Evolutionary conservation across 208 protist genomes (phyloP).

Genomic region (Tritrichomonas foetus): DNA sequence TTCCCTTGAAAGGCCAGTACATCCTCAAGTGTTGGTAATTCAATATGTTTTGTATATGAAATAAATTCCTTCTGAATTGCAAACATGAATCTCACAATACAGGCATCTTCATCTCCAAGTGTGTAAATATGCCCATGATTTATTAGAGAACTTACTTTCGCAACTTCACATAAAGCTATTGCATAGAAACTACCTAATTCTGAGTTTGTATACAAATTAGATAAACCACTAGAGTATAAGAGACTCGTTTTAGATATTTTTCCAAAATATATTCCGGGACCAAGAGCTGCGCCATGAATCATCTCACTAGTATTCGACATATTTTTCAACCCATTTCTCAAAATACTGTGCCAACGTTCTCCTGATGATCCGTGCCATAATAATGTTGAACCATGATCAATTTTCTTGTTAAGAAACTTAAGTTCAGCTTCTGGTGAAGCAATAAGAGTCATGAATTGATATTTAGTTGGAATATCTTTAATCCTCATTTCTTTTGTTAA

Average conservation of each 20-base stretch:
- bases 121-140: neutral
- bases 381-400: neutral
- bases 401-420: neutral
- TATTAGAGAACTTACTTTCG: neutral
- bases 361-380: neutral
- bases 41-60: no score
- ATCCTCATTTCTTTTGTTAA: neutral
- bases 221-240: neutral
- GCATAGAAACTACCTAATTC: neutral
- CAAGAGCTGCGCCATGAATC: neutral
- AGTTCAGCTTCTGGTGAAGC: neutral
- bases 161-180: neutral
- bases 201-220: neutral
- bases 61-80: no score
- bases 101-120: neutral
- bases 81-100: neutral
- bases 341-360: slow-evolving; percentile 15
- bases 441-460: neutral
- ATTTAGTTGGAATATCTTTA: neutral
- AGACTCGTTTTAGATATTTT: neutral
- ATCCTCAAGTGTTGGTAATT: no score
- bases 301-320: neutral
- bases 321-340: slow-evolving; percentile 29
- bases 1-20: no score
- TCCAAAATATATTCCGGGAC: slow-evolving; percentile 21